These are phyloP conservation scores for Cyberlindnera japonica DNA, from an alignment of 805 yeast genomes.

Conservation along the genomic window DNA sequence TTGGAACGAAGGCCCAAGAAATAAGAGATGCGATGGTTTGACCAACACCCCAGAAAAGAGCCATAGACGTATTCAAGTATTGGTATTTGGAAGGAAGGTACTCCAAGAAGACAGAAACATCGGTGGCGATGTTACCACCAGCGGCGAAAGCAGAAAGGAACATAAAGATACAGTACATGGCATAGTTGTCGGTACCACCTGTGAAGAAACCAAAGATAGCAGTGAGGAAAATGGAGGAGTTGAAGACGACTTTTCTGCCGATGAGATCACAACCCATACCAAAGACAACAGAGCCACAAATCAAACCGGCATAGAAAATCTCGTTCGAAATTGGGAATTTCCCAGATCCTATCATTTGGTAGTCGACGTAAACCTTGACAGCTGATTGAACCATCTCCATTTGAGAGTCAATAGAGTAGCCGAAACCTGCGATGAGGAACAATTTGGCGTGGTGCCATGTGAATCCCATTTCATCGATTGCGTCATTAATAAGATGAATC, in stretches of 20 bases:
- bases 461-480: conserved; percentile 59
- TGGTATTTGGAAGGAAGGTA: conserved; percentile 47
- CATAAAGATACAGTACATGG: conserved; percentile 47
- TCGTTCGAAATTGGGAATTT: conserved; percentile 41
- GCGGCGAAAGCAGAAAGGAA: conserved; percentile 40
- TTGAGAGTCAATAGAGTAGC: conserved; percentile 50
- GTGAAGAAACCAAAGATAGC: conserved; percentile 45
- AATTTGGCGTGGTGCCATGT: conserved; percentile 47
- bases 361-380: conserved; percentile 42
- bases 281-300: conserved; percentile 46
- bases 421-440: conserved; percentile 48
- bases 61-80: conserved; percentile 46
- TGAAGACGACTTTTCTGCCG: conserved; percentile 50
- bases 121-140: conserved; percentile 53
- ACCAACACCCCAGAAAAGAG: conserved; percentile 57
- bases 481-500: conserved; percentile 45
- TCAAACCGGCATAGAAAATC: conserved; percentile 45
- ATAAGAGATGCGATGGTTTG: conserved; percentile 47
- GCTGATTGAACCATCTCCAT: conserved; percentile 44
- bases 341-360: conserved; percentile 38
- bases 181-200: conserved; percentile 45
- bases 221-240: conserved; percentile 41
- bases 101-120: conserved; percentile 48
- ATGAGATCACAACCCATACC: conserved; percentile 49
- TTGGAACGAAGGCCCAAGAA: conserved; percentile 52